Percentiles rank a stretch among this genome's conserved stretches.
phyloP scores from a whole-genome alignment of 805 yeast genomes.

The Candida glaebosa region DNA sequence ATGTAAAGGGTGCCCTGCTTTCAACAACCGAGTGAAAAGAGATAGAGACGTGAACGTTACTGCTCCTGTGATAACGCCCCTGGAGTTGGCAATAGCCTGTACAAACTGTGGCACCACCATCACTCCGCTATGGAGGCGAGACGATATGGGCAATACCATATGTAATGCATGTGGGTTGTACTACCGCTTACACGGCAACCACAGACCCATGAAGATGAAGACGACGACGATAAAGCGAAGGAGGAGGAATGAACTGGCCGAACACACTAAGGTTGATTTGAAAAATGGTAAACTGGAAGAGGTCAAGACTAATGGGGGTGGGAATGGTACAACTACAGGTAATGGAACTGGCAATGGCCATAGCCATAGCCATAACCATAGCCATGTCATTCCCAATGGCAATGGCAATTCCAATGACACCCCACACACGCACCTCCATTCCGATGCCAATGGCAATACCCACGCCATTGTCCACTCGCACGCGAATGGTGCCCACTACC shows the following conservation, averaged over 20 bases:
- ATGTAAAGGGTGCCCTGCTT: slow-evolving; percentile 82
- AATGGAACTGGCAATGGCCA: background rate
- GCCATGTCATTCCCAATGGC: background rate
- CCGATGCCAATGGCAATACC: background rate
- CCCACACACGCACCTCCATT: background rate
- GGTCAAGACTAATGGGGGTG: background rate
- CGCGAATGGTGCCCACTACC: background rate
- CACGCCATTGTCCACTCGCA: background rate
- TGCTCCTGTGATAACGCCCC: slow-evolving; percentile 1
- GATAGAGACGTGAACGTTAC: slow-evolving; percentile 1
- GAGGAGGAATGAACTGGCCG: slow-evolving; percentile 37
- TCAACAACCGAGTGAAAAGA: slow-evolving; percentile 55
- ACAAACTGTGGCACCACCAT: slow-evolving; percentile 81
- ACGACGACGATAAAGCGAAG: slow-evolving; percentile 72
- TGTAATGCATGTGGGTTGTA: slow-evolving; percentile 89
- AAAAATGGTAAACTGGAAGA: background rate
- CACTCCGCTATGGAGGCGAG: slow-evolving; percentile 85
- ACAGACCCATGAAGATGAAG: slow-evolving; percentile 75
- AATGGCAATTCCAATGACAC: background rate
- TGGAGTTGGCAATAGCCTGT: slow-evolving; percentile 59
- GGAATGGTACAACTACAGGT: background rate
- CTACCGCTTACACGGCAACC: slow-evolving; percentile 69
- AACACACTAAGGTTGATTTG: background rate
- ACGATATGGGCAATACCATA: slow-evolving; percentile 75
- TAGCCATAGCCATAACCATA: too few species aligned